phyloP scores from a whole-genome alignment of 2,329 filamentous ascomycete species.

The Sarocladium oryzae region DNA sequence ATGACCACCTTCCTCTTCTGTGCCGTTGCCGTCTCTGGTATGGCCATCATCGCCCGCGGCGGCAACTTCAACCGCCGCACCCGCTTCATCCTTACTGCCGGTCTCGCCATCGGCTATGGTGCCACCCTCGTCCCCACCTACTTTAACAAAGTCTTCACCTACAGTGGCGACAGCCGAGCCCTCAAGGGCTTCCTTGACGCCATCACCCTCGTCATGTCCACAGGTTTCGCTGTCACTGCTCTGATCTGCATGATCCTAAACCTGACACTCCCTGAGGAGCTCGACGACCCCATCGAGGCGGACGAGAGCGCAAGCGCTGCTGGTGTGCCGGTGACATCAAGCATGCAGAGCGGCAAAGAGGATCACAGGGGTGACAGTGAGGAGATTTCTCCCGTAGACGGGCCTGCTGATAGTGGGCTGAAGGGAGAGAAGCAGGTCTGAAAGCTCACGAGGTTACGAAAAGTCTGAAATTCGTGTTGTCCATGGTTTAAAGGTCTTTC shows the following conservation, averaged over 20 bases:
- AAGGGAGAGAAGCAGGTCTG: slow-evolving; percentile 13
- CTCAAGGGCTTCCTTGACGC: slow-evolving; percentile 71
- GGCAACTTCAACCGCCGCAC: slow-evolving; percentile 73
- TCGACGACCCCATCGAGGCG: slow-evolving; percentile 49
- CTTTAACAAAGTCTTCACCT: slow-evolving; percentile 67
- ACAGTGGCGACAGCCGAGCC: slow-evolving; percentile 58
- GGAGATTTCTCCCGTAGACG: slow-evolving; percentile 9
- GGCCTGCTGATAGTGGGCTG: slow-evolving; percentile 1
- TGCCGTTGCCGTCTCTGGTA: slow-evolving; percentile 69
- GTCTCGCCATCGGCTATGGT: slow-evolving; percentile 66
- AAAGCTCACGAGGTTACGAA: background rate
- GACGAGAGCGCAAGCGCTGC: slow-evolving; percentile 1
- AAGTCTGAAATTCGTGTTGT: background rate
- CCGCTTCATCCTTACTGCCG: slow-evolving; percentile 73
- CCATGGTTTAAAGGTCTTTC: too few relatives aligned
- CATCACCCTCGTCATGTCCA: slow-evolving; percentile 66
- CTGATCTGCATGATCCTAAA: slow-evolving; percentile 70
- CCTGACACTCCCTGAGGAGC: slow-evolving; percentile 63
- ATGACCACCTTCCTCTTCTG: slow-evolving; percentile 79
- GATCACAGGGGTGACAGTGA: slow-evolving; percentile 7
- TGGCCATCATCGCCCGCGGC: slow-evolving; percentile 65
- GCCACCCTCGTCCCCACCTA: slow-evolving; percentile 61
- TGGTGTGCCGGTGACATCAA: background rate
- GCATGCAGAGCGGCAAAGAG: background rate
- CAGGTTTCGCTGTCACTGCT: slow-evolving; percentile 69